phyloP scores from a whole-genome alignment of 2,329 filamentous ascomycete genomes.

The Colletotrichum melonis region DNA sequence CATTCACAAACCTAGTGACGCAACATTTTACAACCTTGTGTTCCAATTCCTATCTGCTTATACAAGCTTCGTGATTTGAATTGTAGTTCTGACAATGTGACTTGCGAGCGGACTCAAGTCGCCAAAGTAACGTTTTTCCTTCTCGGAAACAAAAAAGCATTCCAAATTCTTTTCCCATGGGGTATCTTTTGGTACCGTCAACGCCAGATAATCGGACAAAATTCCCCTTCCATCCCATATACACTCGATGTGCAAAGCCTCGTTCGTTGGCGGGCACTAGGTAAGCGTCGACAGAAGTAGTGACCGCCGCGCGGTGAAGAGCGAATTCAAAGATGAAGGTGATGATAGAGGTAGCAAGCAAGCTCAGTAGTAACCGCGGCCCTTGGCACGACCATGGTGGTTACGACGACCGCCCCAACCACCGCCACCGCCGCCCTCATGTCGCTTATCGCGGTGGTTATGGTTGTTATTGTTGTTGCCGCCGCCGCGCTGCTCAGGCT shows the following conservation, averaged over 20 bases:
- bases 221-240: neutral
- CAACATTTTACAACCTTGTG: accelerated
- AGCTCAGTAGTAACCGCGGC: slow-evolving; percentile 29
- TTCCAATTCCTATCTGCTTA: neutral
- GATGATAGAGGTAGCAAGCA: neutral
- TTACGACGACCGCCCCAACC: slow-evolving; percentile 16
- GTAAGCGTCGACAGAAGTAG: neutral
- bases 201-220: slow-evolving; percentile 30
- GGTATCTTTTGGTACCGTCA: slow-evolving; percentile 30
- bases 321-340: neutral
- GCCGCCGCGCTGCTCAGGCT: slow-evolving; percentile 40
- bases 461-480: slow-evolving; percentile 6
- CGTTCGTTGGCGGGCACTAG: neutral
- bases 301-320: too few species aligned
- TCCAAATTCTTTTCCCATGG: slow-evolving; percentile 24
- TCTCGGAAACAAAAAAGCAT: neutral
- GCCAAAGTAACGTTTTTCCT: neutral
- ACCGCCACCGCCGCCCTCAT: slow-evolving; percentile 6
- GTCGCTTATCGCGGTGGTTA: slow-evolving; percentile 19
- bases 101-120: neutral
- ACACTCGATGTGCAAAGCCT: neutral
- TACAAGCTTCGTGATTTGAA: neutral
- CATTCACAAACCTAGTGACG: too few species aligned
- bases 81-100: neutral
- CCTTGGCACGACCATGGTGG: slow-evolving; percentile 21